phyloP scores from a whole-genome alignment of 2,329 filamentous ascomycete species.

The Aotearoamyces nothofagi region DNA sequence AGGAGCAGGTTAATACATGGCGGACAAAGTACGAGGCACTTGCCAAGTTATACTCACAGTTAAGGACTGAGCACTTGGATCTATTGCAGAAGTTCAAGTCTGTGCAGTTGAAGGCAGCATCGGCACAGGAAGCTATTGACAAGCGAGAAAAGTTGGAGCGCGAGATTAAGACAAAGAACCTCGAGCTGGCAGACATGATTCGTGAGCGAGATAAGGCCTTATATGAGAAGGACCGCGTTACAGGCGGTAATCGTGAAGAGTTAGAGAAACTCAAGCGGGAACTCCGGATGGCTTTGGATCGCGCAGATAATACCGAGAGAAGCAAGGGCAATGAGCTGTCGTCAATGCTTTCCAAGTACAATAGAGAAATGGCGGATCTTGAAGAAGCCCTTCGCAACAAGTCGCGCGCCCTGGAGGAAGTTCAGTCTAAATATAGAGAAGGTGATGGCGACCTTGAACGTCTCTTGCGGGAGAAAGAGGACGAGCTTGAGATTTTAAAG shows the following conservation, averaged over 20 bases:
- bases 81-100: slow-evolving; percentile 92
- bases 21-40: slow-evolving; percentile 91
- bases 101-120: slow-evolving; percentile 90
- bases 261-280: slow-evolving; percentile 90
- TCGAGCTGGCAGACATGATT: slow-evolving; percentile 98
- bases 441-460: slow-evolving; percentile 76
- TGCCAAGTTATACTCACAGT: slow-evolving; percentile 91
- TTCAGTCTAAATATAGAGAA: slow-evolving; percentile 62
- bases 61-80: slow-evolving; percentile 89
- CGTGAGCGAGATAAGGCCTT: slow-evolving; percentile 85
- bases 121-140: slow-evolving; percentile 92
- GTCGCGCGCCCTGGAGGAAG: slow-evolving; percentile 71
- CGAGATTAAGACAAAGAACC: slow-evolving; percentile 97
- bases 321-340: slow-evolving; percentile 92
- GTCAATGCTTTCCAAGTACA: slow-evolving; percentile 87
- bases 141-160: slow-evolving; percentile 87
- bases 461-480: slow-evolving; percentile 82
- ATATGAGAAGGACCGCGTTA: slow-evolving; percentile 81
- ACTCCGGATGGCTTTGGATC: slow-evolving; percentile 79
- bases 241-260: slow-evolving; percentile 80
- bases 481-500: slow-evolving; percentile 96
- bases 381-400: slow-evolving; percentile 87
- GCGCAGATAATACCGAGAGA: slow-evolving; percentile 81
- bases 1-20: slow-evolving; percentile 98
- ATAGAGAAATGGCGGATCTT: slow-evolving; percentile 90